Evolutionary conservation across 2,329 filamentous ascomycete genomes (phyloP).

Genomic region (Remersonia thermophila): DNA sequence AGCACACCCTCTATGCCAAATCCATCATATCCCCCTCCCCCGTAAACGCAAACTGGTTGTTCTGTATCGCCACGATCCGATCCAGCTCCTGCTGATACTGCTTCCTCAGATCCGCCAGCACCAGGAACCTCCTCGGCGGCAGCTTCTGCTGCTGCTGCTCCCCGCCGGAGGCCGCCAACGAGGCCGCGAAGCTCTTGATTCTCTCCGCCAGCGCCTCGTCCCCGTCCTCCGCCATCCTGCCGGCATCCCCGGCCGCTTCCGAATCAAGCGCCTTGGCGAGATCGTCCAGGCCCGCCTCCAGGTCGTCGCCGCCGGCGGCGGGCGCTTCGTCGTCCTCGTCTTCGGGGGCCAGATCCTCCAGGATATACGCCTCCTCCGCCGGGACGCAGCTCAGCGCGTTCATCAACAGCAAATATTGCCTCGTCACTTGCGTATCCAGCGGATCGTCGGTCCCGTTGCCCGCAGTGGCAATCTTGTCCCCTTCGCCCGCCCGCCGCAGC

Average conservation of each 20-base stretch:
- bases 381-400: conserved; percentile 84
- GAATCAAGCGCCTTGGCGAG: conserved; percentile 12
- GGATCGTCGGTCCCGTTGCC: conserved; percentile 34
- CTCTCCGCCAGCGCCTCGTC: conserved; percentile 16
- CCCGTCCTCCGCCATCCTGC: conserved; percentile 6
- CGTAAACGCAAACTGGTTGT: conserved; percentile 74
- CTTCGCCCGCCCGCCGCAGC: conserved; percentile 45
- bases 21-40: conserved; percentile 43
- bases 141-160: conserved; percentile 14
- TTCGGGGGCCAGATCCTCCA: conserved; percentile 31
- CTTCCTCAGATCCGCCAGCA: conserved; percentile 71
- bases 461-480: conserved; percentile 36
- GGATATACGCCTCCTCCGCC: conserved; percentile 69
- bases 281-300: conserved; percentile 15
- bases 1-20: conserved; percentile 25
- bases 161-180: neutral
- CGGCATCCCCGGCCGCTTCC: conserved; percentile 3
- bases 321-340: conserved; percentile 3
- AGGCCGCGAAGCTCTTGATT: conserved; percentile 16
- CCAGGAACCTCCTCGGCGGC: conserved; percentile 63
- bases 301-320: conserved; percentile 7
- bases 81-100: conserved; percentile 88
- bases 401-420: conserved; percentile 81
- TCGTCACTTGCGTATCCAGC: conserved; percentile 52
- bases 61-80: conserved; percentile 73